A percentile compares a stretch with the other conserved stretches of the same genome.
Conservation (phyloP, 2,329 filamentous ascomycete species). For the Ceratocystis variospora region DNA sequence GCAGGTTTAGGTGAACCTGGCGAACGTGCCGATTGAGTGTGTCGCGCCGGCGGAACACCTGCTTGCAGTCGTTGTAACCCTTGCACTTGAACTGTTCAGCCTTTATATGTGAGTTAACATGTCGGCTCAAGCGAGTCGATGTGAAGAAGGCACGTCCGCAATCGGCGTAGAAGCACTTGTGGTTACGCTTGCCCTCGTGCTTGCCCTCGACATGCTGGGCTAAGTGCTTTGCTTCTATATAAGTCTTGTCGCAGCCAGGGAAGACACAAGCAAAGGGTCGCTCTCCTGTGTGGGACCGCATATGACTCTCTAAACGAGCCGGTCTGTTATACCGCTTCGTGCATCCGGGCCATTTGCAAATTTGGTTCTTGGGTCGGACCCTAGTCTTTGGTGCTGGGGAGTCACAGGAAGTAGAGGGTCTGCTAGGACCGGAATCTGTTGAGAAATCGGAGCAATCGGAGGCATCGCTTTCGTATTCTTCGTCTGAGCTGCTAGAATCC, state of each 20-base stretch:
- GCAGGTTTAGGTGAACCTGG: slow-evolving; percentile 56
- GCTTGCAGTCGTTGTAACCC: slow-evolving; percentile 53
- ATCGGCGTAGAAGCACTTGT: slow-evolving; percentile 54
- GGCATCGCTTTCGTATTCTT: slow-evolving; percentile 14
- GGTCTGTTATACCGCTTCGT: slow-evolving; percentile 78
- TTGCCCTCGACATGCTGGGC: slow-evolving; percentile 72
- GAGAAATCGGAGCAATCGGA: slow-evolving; percentile 8
- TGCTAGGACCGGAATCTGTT: slow-evolving; percentile 23
- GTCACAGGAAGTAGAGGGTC: slow-evolving; percentile 24
- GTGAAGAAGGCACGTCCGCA: slow-evolving; percentile 76
- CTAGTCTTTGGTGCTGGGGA: slow-evolving; percentile 35
- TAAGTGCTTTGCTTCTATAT: slow-evolving; percentile 74
- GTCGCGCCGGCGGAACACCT: slow-evolving; percentile 75
- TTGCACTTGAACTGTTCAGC: slow-evolving; percentile 63
- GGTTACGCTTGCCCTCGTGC: slow-evolving; percentile 57
- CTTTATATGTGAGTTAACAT: slow-evolving; percentile 64
- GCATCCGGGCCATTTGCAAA: slow-evolving; percentile 61
- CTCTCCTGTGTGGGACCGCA: slow-evolving; percentile 74
- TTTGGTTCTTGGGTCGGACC: slow-evolving; percentile 48
- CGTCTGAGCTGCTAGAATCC: slow-evolving; percentile 3
- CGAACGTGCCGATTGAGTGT: slow-evolving; percentile 74
- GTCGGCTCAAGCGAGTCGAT: slow-evolving; percentile 60
- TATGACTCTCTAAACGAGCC: slow-evolving; percentile 62
- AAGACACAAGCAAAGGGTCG: slow-evolving; percentile 62
- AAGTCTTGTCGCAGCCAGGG: slow-evolving; percentile 64